Evolutionary conservation across 352 stramenopile species (phyloP).

Genomic region (Phytopythium montanum): DNA sequence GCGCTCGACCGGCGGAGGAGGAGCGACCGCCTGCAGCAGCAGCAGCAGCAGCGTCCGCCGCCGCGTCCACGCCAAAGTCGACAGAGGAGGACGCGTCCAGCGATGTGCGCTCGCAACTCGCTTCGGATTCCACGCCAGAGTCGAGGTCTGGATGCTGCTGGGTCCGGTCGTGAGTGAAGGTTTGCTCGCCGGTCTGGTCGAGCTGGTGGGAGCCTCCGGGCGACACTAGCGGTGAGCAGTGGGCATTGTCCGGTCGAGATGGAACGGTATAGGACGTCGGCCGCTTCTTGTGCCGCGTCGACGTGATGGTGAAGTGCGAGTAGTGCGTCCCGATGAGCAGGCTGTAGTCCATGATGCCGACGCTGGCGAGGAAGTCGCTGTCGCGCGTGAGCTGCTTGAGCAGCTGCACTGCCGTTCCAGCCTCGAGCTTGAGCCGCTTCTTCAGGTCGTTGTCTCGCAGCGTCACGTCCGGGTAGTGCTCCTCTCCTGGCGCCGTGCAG

Average conservation of each 20-base stretch:
- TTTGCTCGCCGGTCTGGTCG: background rate
- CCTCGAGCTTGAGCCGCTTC: conserved; percentile 70
- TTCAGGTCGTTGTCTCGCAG: conserved; percentile 87
- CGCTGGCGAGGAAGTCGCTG: conserved; percentile 77
- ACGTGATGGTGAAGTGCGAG: conserved; percentile 74
- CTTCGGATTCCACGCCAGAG: conserved; percentile 5
- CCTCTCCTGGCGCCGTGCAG: conserved; percentile 54
- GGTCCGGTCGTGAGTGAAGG: background rate
- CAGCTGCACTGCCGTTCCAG: conserved; percentile 42
- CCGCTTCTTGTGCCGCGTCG: conserved; percentile 15
- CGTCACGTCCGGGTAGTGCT: conserved; percentile 83
- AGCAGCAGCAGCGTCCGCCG: too few species aligned
- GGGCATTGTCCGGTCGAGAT: background rate
- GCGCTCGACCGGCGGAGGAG: conserved; percentile 11
- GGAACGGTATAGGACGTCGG: background rate
- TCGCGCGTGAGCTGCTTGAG: conserved; percentile 82
- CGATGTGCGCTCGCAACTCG: conserved; percentile 6
- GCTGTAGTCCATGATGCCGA: conserved; percentile 92
- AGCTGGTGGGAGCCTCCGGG: background rate
- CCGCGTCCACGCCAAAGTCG: background rate
- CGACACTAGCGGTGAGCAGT: background rate
- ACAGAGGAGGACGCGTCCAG: background rate
- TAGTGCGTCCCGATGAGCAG: conserved; percentile 87
- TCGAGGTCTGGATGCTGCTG: conserved; percentile 3
- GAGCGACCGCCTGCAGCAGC: background rate